These are phyloP conservation scores for Fusarium pseudonygamai DNA, from an alignment of 2,329 filamentous ascomycete genomes.

Conservation along the genomic window DNA sequence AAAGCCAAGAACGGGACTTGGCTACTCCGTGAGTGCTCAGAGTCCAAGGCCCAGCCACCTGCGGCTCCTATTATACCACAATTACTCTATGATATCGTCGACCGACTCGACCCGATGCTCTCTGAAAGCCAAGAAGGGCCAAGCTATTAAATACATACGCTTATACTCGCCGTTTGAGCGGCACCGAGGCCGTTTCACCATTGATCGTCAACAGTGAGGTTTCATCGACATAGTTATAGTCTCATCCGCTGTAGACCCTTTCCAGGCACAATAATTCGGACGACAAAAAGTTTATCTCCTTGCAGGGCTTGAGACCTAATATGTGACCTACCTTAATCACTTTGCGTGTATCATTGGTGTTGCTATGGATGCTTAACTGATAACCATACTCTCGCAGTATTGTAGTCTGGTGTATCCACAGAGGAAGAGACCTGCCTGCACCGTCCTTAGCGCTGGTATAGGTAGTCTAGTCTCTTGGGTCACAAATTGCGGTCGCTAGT, in stretches of 20 bases:
- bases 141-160: slow-evolving; percentile 6
- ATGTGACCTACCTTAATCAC: background rate
- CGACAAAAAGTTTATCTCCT: background rate
- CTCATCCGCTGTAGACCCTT: background rate
- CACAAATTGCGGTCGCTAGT: background rate
- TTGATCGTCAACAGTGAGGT: slow-evolving; percentile 18
- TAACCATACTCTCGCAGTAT: background rate
- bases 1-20: slow-evolving; percentile 32
- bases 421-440: background rate
- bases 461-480: background rate
- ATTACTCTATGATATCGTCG: background rate
- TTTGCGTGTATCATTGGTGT: background rate
- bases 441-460: slow-evolving; percentile 10
- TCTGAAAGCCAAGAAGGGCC: slow-evolving; percentile 18
- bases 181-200: slow-evolving; percentile 22
- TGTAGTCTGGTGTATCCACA: background rate
- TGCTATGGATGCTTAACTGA: background rate
- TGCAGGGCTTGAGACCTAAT: background rate
- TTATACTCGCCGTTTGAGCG: slow-evolving; percentile 18
- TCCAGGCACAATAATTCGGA: background rate
- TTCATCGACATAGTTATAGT: slow-evolving; percentile 2
- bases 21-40: slow-evolving; percentile 13
- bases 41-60: background rate
- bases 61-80: background rate
- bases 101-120: background rate